A percentile compares a stretch with the other conserved stretches of the same genome.
phyloP scores from a whole-genome alignment of 805 yeast species.

The Barnettozyma salicaria region DNA sequence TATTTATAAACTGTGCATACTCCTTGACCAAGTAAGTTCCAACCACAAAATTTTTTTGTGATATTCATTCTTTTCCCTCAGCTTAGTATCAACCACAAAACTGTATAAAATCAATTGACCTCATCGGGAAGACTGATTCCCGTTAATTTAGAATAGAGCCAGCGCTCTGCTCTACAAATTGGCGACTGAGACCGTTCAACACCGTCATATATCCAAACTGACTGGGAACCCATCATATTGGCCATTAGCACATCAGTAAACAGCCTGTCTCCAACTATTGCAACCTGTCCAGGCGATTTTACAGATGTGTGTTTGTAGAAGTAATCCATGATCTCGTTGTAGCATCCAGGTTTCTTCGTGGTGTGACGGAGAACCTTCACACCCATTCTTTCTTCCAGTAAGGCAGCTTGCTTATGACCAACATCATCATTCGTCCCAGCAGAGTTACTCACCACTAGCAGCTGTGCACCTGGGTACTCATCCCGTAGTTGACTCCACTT shows the following conservation, averaged over 20 bases:
- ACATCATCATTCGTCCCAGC: constrained; percentile 85
- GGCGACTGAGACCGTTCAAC: constrained; percentile 48
- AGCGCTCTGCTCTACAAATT: constrained; percentile 50
- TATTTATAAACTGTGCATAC: too few relatives aligned
- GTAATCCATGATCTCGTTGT: constrained; percentile 56
- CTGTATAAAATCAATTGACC: not conserved
- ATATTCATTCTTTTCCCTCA: too few relatives aligned
- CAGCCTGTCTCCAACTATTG: constrained; percentile 84
- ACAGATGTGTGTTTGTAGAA: constrained; percentile 43
- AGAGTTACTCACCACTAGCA: constrained; percentile 82
- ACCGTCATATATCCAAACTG: constrained; percentile 80
- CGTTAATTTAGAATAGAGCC: constrained; percentile 14
- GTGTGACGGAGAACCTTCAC: constrained; percentile 64
- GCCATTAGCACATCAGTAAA: constrained; percentile 94
- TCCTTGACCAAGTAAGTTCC: too few relatives aligned
- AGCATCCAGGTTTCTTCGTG: constrained; percentile 80
- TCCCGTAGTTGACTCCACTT: constrained; percentile 50
- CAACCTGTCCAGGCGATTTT: constrained; percentile 53
- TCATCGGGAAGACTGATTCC: not conserved
- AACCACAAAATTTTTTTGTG: too few relatives aligned
- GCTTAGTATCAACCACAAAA: too few relatives aligned
- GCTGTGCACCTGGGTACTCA: constrained; percentile 54
- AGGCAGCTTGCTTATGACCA: constrained; percentile 50
- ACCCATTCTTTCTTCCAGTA: constrained; percentile 59
- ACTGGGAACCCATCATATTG: constrained; percentile 82